Evolutionary conservation across 2,329 filamentous ascomycete species (phyloP), one percentile per base, ranked within the genome.

Genomic region (Ophiocordyceps camponoti-rufipedis): DNA sequence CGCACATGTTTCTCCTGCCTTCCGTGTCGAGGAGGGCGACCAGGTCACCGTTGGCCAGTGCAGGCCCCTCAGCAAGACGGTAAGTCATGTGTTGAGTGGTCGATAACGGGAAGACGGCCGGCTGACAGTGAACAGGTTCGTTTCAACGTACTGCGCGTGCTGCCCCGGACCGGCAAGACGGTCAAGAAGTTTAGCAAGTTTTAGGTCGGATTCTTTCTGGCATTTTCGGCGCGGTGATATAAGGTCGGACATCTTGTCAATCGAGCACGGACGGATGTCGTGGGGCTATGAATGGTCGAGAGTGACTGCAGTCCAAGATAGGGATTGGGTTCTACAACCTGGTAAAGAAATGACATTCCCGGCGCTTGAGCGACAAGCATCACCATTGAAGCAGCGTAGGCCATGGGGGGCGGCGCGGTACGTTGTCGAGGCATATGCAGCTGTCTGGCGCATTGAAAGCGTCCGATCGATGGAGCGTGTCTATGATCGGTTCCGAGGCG

Each of bases 21-120:
- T 98, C 87, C 91, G 91, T 94, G 88, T 96, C 62, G 85, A 94
- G 77, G 89, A 96, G 69, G 93, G 91, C 80, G 91, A 98, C 74
- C 83, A 89, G 75, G 93, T 98, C 62, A 94, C 89, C 61, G 89
- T 98, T 70, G 91, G 91, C 74, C 91, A 98, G 78, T 98, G 91
- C 85, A 79, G 91, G 71, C 91, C 91, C 64, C 79, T 98, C 63
- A 88, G 82, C 85, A 98, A 98, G 85, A 98, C 91, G 69, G 93
- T 98, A 85, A 58, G 85, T 82, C 5, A 4, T 31, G 18, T 19
- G n/a, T 13, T 4, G 18, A 28, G 9, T 9, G 13, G 10, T 5
- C 18, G 4, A 8, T 9, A 9, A 10, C 23, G 28, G 5, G 10
- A 28, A 19, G 11, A 33, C 5, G 12, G 28, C 14, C 45, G 41